Percentiles rank a stretch among this genome's conserved stretches.
These are phyloP conservation scores for Atractiella rhizophila DNA, from an alignment of 768 basidiomycete genomes.

Conservation along the genomic window DNA sequence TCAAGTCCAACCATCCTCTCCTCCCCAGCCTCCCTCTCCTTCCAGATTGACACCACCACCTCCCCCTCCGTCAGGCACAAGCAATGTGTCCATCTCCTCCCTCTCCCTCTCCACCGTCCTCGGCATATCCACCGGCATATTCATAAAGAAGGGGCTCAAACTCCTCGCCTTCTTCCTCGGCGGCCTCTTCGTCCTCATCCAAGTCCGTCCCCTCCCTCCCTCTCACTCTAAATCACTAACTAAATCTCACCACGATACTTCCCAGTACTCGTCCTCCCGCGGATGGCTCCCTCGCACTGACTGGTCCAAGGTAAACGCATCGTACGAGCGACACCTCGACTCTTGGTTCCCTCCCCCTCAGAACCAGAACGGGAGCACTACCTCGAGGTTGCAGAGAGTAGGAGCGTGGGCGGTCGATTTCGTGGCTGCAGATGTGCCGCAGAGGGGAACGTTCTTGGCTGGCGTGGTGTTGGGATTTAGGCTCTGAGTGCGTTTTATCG, in stretches of 20 bases:
- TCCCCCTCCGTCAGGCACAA: too few species aligned
- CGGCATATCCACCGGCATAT: constrained; percentile 71
- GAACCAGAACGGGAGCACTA: constrained; percentile 54
- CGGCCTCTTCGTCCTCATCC: constrained; percentile 67
- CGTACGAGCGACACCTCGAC: neutral
- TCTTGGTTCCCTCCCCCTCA: constrained; percentile 45
- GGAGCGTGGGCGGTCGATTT: constrained; percentile 36
- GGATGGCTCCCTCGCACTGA: neutral
- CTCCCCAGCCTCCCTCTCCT: too few species aligned
- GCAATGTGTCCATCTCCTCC: constrained; percentile 41
- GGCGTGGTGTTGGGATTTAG: constrained; percentile 59
- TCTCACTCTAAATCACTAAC: too few species aligned
- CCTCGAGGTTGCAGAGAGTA: constrained; percentile 33
- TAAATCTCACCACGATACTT: too few species aligned
- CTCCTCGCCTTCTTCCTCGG: constrained; percentile 59
- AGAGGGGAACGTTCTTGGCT: constrained; percentile 59
- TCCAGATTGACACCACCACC: too few species aligned
- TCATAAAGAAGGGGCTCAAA: constrained; percentile 77
- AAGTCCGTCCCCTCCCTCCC: constrained; percentile 33
- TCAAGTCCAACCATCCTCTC: too few species aligned
- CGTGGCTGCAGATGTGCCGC: constrained; percentile 77
- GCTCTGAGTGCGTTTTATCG: constrained; percentile 26
- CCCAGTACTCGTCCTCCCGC: neutral
- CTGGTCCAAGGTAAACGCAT: constrained; percentile 4
- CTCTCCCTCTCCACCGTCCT: constrained; percentile 71